Conservation (phyloP, 1,284 basidiomycete species). For the Cystobasidium sp. region DNA sequence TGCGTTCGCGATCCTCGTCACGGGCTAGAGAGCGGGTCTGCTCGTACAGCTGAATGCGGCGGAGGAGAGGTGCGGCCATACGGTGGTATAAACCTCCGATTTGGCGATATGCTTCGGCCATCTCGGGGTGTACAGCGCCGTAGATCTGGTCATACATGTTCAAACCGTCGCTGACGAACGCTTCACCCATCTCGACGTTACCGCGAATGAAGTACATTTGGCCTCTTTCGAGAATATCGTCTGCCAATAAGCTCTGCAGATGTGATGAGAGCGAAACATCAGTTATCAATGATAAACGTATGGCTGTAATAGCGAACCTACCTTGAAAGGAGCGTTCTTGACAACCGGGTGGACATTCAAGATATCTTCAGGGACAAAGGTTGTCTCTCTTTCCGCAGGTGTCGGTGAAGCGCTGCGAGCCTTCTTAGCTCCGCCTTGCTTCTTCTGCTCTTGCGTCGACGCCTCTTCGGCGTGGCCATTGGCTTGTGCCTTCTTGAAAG, state of each 20-base stretch:
- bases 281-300: constrained; percentile 7
- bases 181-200: constrained; percentile 61
- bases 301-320: constrained; percentile 40
- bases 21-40: neutral
- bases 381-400: constrained; percentile 52
- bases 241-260: constrained; percentile 60
- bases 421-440: constrained; percentile 55
- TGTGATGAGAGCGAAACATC: neutral
- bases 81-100: constrained; percentile 51
- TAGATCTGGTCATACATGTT: constrained; percentile 65
- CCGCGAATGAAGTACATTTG: constrained; percentile 62
- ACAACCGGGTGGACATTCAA: constrained; percentile 63
- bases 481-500: constrained; percentile 54
- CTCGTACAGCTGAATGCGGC: constrained; percentile 42
- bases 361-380: constrained; percentile 62
- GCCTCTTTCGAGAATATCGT: constrained; percentile 64
- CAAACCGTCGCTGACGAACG: constrained; percentile 63
- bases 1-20: constrained; percentile 39
- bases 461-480: constrained; percentile 42
- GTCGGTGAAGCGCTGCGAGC: constrained; percentile 52
- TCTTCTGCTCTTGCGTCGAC: constrained; percentile 23
- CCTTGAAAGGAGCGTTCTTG: constrained; percentile 61
- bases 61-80: constrained; percentile 43
- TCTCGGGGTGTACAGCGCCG: constrained; percentile 64
- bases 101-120: constrained; percentile 60